Evolutionary conservation across 129 eudicot genomes (phyloP).

Genomic region (Lactuca saligna): DNA sequence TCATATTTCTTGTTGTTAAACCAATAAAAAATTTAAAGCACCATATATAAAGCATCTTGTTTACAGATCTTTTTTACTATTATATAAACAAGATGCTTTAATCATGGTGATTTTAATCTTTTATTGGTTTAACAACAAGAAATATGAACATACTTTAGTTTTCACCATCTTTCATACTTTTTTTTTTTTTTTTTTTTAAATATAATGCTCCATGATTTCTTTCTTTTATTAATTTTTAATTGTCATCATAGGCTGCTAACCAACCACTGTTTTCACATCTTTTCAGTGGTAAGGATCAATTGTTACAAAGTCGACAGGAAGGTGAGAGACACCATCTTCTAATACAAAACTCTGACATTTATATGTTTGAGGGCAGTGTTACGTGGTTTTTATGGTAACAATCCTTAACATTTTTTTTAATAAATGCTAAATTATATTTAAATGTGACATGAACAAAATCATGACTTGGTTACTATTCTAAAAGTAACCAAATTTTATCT

Average conservation of each 20-base stretch:
- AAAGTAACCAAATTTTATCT: constrained; percentile 61
- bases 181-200: not conserved
- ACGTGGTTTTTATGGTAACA: constrained; percentile 33
- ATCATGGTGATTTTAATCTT: too few species aligned
- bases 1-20: too few species aligned
- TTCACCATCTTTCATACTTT: not conserved
- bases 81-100: too few species aligned
- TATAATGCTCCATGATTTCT: too few species aligned
- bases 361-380: constrained; percentile 33
- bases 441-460: constrained; percentile 49
- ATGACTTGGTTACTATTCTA: constrained; percentile 56
- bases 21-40: too few species aligned
- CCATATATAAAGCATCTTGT: too few species aligned
- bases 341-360: constrained; percentile 37
- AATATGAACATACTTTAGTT: too few species aligned
- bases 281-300: constrained; percentile 64
- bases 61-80: too few species aligned
- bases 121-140: too few species aligned
- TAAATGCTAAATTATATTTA: not conserved
- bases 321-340: constrained; percentile 34
- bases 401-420: not conserved
- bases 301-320: constrained; percentile 66
- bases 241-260: too few species aligned
- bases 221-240: too few species aligned
- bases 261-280: not conserved